These are phyloP conservation scores for Echria macrotheca DNA, from an alignment of 495 filamentous ascomycete species.

Conservation along the genomic window DNA sequence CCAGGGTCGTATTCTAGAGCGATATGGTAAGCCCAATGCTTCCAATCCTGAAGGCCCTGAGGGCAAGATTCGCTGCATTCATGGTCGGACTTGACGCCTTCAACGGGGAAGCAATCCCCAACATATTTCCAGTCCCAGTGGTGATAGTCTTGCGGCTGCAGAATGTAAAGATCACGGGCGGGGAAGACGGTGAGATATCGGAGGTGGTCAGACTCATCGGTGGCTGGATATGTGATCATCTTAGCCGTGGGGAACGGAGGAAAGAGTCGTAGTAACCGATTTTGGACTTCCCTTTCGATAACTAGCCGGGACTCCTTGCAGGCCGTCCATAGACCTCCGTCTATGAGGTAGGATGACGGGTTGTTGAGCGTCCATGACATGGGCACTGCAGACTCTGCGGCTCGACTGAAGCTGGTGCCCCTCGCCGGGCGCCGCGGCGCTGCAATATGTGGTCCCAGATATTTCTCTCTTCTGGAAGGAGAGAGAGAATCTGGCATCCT, in stretches of 20 bases:
- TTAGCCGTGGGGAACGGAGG: neutral
- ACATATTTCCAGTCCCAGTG: no score
- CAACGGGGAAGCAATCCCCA: no score
- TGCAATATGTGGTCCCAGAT: neutral
- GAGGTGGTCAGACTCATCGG: neutral
- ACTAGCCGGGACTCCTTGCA: conserved; percentile 4
- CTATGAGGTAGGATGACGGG: conserved; percentile 6
- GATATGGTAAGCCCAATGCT: no score
- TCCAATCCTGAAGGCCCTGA: no score
- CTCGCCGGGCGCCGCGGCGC: neutral
- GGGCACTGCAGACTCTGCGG: neutral
- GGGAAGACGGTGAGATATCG: conserved; percentile 2
- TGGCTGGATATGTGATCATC: neutral
- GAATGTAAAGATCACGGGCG: conserved; percentile 2
- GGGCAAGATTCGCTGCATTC: no score
- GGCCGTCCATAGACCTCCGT: conserved; percentile 6
- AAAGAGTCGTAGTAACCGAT: neutral
- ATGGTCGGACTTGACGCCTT: no score
- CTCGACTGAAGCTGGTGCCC: neutral
- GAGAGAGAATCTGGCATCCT: neutral
- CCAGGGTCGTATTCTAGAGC: no score
- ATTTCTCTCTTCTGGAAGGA: neutral
- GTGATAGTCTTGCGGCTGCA: no score
- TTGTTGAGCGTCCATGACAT: conserved; percentile 6
- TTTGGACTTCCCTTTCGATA: conserved; percentile 5